Evolutionary conservation across 495 filamentous ascomycete genomes (phyloP).

Genomic region (Penicillium goetzii): DNA sequence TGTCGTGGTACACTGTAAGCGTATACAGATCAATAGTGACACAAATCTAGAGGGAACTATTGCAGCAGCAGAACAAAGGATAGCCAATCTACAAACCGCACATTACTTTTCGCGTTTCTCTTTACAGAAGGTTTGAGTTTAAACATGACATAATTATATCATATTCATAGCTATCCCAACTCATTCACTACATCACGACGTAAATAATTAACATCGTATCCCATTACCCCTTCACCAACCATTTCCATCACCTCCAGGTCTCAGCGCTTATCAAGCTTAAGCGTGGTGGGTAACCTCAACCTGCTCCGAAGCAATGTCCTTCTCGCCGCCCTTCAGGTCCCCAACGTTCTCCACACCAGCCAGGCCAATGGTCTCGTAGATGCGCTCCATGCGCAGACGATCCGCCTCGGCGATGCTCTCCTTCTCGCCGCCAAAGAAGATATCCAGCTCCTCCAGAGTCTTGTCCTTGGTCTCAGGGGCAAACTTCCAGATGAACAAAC

Average conservation of each 20-base stretch:
- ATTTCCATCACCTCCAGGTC: neutral
- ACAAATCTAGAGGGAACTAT: neutral
- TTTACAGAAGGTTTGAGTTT: too few relatives aligned
- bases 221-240: constrained; percentile 8
- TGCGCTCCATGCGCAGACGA: constrained; percentile 35
- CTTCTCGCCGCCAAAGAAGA: constrained; percentile 45
- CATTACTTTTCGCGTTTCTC: neutral
- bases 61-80: neutral
- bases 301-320: constrained; percentile 9
- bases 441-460: constrained; percentile 57
- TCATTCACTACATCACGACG: constrained; percentile 10
- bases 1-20: neutral
- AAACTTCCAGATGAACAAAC: constrained; percentile 53
- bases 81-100: neutral
- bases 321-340: constrained; percentile 31
- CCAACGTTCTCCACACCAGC: constrained; percentile 34
- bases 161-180: constrained; percentile 2
- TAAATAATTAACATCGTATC: constrained; percentile 6
- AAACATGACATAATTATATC: constrained; percentile 5
- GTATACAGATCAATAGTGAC: neutral
- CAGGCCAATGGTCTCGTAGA: constrained; percentile 35
- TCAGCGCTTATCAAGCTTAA: neutral
- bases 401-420: constrained; percentile 37
- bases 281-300: constrained; percentile 5
- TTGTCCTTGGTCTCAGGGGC: constrained; percentile 62